A percentile compares a stretch with the other conserved stretches of the same genome.
Conservation (phyloP, 1,284 basidiomycete species). For the Phylloboletellus chloephorus region DNA sequence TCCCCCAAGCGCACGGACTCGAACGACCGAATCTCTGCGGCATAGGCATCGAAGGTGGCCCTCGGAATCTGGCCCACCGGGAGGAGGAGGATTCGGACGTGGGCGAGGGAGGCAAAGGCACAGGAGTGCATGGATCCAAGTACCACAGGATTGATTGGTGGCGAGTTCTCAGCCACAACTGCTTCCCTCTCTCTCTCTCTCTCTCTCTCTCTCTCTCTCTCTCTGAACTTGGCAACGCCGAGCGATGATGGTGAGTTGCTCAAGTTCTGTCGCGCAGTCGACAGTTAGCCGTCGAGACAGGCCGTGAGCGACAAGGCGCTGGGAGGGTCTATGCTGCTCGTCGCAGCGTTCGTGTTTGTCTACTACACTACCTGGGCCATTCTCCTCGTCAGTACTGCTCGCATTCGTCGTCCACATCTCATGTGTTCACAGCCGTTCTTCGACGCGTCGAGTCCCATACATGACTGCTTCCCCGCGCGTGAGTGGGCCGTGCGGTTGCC, state of each 20-base stretch:
- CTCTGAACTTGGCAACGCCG: not conserved
- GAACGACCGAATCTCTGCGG: constrained; percentile 63
- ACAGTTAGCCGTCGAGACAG: constrained; percentile 38
- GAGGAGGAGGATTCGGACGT: constrained; percentile 69
- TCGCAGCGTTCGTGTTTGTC: constrained; percentile 70
- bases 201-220: no score
- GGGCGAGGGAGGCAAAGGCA: constrained; percentile 73
- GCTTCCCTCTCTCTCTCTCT: no score
- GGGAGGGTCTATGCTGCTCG: constrained; percentile 75
- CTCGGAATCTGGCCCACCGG: constrained; percentile 70
- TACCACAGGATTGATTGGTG: no score
- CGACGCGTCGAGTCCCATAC: constrained; percentile 64
- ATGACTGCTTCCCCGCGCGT: constrained; percentile 75
- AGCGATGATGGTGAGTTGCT: constrained; percentile 29
- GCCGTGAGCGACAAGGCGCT: constrained; percentile 76
- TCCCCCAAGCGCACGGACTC: constrained; percentile 70
- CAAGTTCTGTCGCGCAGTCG: constrained; percentile 1
- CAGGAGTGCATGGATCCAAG: constrained; percentile 32
- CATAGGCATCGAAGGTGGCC: constrained; percentile 61
- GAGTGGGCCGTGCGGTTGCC: constrained; percentile 90
- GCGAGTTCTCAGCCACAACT: no score
- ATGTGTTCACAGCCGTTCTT: constrained; percentile 71
- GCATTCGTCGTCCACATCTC: constrained; percentile 3
- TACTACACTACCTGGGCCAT: constrained; percentile 93
- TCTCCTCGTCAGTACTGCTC: constrained; percentile 57